Conservation (phyloP, 1,139 yeast genomes). For the Scheffersomyces parashehatae region DNA sequence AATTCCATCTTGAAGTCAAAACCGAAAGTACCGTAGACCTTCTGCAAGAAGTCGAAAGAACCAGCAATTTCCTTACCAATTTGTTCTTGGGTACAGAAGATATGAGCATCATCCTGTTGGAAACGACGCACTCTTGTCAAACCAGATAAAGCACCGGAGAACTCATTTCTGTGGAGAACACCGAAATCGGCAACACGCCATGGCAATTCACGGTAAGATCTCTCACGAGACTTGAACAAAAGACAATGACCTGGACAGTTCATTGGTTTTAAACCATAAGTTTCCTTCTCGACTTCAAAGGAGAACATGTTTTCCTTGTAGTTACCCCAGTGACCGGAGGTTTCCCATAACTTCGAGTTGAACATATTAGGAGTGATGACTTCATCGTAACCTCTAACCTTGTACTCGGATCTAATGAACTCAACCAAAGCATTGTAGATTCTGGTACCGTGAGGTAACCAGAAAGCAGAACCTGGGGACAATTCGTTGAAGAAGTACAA, state of each 20-base stretch:
- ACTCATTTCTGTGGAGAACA: conserved; percentile 93
- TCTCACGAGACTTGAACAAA: conserved; percentile 80
- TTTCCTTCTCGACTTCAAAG: conserved; percentile 92
- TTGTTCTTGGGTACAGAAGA: conserved; percentile 90
- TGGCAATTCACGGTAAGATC: conserved; percentile 93
- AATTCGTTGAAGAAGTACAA: conserved; percentile 91
- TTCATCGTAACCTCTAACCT: conserved; percentile 92
- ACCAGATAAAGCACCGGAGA: conserved; percentile 82
- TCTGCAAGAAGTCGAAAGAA: conserved; percentile 76
- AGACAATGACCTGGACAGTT: conserved; percentile 98
- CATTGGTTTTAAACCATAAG: conserved; percentile 92
- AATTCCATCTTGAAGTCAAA: conserved; percentile 87
- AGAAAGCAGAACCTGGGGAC: conserved; percentile 97
- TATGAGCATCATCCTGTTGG: conserved; percentile 99
- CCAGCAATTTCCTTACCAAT: conserved; percentile 79
- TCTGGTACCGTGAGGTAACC: conserved; percentile 98
- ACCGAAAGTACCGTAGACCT: conserved; percentile 81
- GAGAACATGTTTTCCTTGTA: conserved; percentile 96
- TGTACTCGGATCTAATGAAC: conserved; percentile 77
- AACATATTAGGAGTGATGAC: conserved; percentile 98
- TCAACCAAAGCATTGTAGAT: conserved; percentile 85
- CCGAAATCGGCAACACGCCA: conserved; percentile 97
- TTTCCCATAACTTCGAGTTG: conserved; percentile 94
- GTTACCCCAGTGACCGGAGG: conserved; percentile 98
- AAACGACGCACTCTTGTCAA: conserved; percentile 95